phyloP scores from a whole-genome alignment of 1,139 yeast genomes.

The Yamadazyma membranifaciens region DNA sequence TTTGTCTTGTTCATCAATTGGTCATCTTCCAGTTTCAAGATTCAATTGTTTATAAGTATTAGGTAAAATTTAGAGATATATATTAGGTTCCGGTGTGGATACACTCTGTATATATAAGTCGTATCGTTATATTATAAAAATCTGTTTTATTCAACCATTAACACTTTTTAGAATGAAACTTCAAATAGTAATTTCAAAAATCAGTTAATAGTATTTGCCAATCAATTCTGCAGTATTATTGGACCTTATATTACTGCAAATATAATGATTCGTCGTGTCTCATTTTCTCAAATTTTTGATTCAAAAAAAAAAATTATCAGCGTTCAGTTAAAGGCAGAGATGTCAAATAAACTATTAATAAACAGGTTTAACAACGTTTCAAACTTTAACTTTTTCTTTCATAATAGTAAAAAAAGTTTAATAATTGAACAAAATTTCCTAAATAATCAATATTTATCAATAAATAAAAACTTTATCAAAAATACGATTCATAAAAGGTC shows the following conservation, averaged over 20 bases:
- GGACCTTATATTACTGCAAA: neutral
- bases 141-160: too few species aligned
- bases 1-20: too few species aligned
- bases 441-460: conserved; percentile 28
- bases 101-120: too few species aligned
- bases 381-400: conserved; percentile 40
- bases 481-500: conserved; percentile 2
- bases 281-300: neutral
- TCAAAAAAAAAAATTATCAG: neutral
- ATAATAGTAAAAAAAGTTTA: conserved; percentile 34
- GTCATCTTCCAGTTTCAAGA: too few species aligned
- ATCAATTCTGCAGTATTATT: too few species aligned
- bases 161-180: too few species aligned
- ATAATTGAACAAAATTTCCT: conserved; percentile 35
- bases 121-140: too few species aligned
- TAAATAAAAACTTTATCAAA: conserved; percentile 6
- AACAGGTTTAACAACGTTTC: conserved; percentile 30
- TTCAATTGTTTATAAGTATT: too few species aligned
- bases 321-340: conserved; percentile 1
- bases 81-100: too few species aligned
- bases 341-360: conserved; percentile 9
- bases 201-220: too few species aligned
- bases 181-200: too few species aligned
- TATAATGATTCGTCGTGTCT: neutral
- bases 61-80: too few species aligned